These are phyloP conservation scores for Ceriops zippeliana DNA, from an alignment of 345 rosid genomes.

Conservation along the genomic window DNA sequence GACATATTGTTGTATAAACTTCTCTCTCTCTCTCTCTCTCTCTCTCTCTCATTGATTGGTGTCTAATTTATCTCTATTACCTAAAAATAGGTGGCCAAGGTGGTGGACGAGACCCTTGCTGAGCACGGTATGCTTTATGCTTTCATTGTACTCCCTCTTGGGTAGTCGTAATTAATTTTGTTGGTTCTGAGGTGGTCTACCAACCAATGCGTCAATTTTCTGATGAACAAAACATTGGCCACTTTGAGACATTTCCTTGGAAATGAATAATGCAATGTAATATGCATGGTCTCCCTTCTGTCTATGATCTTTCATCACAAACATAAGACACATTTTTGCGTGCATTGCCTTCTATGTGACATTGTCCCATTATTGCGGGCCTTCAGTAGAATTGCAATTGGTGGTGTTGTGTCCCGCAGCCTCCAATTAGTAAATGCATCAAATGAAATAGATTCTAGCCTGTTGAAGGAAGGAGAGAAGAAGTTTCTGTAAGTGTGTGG, in stretches of 20 bases:
- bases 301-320: no score
- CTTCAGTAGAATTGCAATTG: neutral
- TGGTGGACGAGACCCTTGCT: slow-evolving; percentile 63
- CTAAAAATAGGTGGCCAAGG: slow-evolving; percentile 63
- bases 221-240: neutral
- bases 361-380: neutral
- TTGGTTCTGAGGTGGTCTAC: neutral
- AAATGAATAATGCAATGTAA: no score
- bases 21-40: neutral
- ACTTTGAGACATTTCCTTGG: no score
- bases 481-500: no score
- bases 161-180: neutral
- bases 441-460: neutral
- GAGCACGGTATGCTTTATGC: slow-evolving; percentile 62
- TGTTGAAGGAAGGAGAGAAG: neutral
- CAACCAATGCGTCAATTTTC: neutral
- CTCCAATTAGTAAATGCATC: neutral
- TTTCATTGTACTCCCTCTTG: neutral
- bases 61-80: neutral
- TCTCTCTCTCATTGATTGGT: slow-evolving; percentile 1
- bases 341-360: neutral
- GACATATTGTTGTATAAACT: neutral
- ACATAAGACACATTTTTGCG: no score
- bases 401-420: neutral
- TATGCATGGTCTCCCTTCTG: no score